phyloP scores from a whole-genome alignment of 2,329 filamentous ascomycete genomes.

The Sclerotinia trifoliorum region DNA sequence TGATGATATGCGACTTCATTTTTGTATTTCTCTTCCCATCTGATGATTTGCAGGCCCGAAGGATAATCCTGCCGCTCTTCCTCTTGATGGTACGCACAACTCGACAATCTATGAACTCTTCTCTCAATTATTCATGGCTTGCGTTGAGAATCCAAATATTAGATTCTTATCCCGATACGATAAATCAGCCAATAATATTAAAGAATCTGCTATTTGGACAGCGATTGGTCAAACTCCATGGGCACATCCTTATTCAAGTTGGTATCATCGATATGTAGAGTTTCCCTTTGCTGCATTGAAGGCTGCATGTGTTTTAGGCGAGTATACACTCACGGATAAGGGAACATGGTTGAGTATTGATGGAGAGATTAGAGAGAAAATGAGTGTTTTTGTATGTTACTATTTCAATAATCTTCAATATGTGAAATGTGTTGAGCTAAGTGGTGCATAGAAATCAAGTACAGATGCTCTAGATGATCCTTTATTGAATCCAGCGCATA shows the following conservation, averaged over 20 bases:
- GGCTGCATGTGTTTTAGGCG: constrained; percentile 44
- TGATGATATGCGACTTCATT: neutral
- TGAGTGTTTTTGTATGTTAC: constrained; percentile 40
- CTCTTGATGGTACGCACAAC: constrained; percentile 29
- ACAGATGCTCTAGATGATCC: constrained; percentile 42
- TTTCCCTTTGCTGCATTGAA: constrained; percentile 48
- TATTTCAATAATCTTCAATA: neutral
- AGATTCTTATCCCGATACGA: constrained; percentile 48
- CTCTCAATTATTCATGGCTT: constrained; percentile 41
- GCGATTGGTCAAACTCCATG: constrained; percentile 49
- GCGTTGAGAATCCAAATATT: constrained; percentile 39
- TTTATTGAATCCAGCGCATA: constrained; percentile 47
- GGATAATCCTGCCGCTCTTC: constrained; percentile 42
- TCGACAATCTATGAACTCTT: constrained; percentile 39
- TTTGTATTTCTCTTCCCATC: neutral
- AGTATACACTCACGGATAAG: constrained; percentile 50
- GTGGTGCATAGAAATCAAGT: constrained; percentile 38
- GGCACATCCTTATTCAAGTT: constrained; percentile 46
- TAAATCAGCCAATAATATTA: constrained; percentile 51
- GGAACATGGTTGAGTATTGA: constrained; percentile 47
- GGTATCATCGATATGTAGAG: constrained; percentile 49
- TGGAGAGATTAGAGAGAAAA: constrained; percentile 39
- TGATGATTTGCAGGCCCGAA: constrained; percentile 28
- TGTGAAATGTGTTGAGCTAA: neutral
- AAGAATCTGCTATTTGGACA: constrained; percentile 48